Evolutionary conservation across 2,329 filamentous ascomycete genomes (phyloP), one percentile per base, ranked within the genome.

Genomic region (Botrytis galanthina): DNA sequence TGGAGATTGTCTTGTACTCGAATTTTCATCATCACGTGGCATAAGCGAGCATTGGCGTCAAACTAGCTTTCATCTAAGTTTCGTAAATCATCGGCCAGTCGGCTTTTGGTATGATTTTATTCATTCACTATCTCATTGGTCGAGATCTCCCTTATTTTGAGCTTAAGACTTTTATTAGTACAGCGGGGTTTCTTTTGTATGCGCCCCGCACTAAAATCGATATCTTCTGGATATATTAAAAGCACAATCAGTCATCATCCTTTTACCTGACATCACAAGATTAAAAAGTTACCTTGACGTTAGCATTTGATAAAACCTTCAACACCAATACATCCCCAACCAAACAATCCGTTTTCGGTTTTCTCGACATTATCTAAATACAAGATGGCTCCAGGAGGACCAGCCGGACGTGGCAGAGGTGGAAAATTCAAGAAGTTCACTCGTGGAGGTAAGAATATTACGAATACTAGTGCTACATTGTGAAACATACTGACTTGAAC

Each of bases 351-450:
- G 5, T 9, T 29, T 32, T 71, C 39, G 22, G 12, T 29, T 51
- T 37, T 22, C 39, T 39, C 48, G 35, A 71, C 18, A 54, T 8
- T 32, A 32, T 32, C 35, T 44, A 37, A 35, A 63, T 18, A 29
- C 63, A 73, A 72, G 76, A 87, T 86, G 83, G 87, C 87, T 82
- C 85, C 91, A 77, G 88, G 80, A 78, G 80, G 80, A 77, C 79
- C 80, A 67, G 81, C 79, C 42, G 78, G 72, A 75, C 82, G 83
- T 78, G 94, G 93, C 79, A 92, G 95, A 81, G 94, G 92, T 80
- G 94, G 95, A 84, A 98, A 98, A 85, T 97, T 95, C 83, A 93
- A 90, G 86, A 98, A 98, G 86, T 94, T 92, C 78, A 94, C 93
- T 79, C 89, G 95, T 84, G 95, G 95, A 87, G 95, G 95, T 95